phyloP scores from a whole-genome alignment of 1,284 basidiomycete genomes.

The Athelia sp. region DNA sequence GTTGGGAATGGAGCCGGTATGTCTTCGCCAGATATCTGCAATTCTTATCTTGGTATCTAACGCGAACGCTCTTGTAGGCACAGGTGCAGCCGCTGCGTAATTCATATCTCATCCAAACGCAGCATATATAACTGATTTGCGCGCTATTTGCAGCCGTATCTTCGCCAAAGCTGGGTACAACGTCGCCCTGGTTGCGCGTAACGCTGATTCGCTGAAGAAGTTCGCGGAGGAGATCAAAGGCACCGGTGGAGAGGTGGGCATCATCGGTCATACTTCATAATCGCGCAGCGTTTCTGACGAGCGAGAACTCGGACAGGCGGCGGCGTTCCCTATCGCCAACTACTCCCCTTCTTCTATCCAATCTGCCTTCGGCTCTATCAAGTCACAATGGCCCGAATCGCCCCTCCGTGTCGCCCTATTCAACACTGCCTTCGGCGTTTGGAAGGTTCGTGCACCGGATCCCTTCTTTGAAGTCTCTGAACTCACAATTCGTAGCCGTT shows the following conservation, averaged over 20 bases:
- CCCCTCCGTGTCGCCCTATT: conserved; percentile 62
- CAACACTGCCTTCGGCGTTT: conserved; percentile 55
- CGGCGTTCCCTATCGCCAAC: conserved; percentile 50
- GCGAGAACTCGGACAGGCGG: conserved; percentile 37
- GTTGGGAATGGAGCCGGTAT: conserved; percentile 1
- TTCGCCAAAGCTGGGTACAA: conserved; percentile 65
- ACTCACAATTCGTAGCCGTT: conserved; percentile 61
- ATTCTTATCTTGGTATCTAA: background rate
- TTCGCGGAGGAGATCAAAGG: conserved; percentile 51
- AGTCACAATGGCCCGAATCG: conserved; percentile 42
- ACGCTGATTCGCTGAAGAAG: conserved; percentile 44
- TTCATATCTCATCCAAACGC: background rate
- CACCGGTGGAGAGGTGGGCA: conserved; percentile 53
- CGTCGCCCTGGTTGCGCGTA: conserved; percentile 65
- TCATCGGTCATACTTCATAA: background rate
- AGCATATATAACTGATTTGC: background rate
- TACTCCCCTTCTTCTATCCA: conserved; percentile 53
- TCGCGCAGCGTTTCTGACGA: background rate
- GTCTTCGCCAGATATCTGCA: background rate
- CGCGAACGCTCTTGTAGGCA: background rate
- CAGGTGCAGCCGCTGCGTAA: background rate
- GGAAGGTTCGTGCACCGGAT: conserved; percentile 55
- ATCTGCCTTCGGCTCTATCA: conserved; percentile 50
- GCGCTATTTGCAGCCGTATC: conserved; percentile 39
- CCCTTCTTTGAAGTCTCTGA: conserved; percentile 32